These are phyloP conservation scores for Fusarium guadeloupense DNA, from an alignment of 2,329 filamentous ascomycete species.

Conservation along the genomic window DNA sequence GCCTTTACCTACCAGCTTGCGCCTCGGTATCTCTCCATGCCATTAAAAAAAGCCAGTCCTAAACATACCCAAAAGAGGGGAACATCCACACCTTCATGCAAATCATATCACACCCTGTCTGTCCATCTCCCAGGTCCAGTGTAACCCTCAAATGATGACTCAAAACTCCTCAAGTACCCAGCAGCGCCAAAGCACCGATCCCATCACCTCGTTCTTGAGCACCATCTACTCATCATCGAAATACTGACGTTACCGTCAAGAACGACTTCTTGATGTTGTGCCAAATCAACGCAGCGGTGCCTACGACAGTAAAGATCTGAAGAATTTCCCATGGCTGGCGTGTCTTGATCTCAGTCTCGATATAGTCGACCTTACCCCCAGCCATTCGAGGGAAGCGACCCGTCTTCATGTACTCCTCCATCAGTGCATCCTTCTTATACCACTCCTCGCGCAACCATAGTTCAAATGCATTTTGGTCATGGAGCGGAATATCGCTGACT, in stretches of 20 bases:
- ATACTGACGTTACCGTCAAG: conserved; percentile 24
- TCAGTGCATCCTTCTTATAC: conserved; percentile 89
- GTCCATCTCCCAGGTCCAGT: conserved; percentile 1
- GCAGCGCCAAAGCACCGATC: background rate
- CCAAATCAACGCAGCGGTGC: conserved; percentile 54
- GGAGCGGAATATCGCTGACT: conserved; percentile 81
- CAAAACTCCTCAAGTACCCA: background rate
- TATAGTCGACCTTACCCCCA: conserved; percentile 55
- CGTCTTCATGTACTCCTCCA: conserved; percentile 82
- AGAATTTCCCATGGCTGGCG: conserved; percentile 64
- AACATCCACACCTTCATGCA: conserved; percentile 9
- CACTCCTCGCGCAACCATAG: conserved; percentile 86
- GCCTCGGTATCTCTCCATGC: conserved; percentile 34
- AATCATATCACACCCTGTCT: background rate
- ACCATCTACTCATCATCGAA: conserved; percentile 27
- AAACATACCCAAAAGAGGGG: conserved; percentile 6
- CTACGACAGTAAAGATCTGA: conserved; percentile 63
- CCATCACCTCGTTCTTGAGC: conserved; percentile 1
- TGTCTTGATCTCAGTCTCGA: conserved; percentile 68
- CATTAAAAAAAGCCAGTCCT: background rate
- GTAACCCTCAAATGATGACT: conserved; percentile 4
- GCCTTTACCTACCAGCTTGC: conserved; percentile 3
- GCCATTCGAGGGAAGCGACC: conserved; percentile 81
- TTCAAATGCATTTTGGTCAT: conserved; percentile 79
- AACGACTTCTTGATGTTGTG: conserved; percentile 49